Base-by-base conservation (phyloP, 2,329 filamentous ascomycete species). In the Nannizziopsis arthrosporioides region DNA sequence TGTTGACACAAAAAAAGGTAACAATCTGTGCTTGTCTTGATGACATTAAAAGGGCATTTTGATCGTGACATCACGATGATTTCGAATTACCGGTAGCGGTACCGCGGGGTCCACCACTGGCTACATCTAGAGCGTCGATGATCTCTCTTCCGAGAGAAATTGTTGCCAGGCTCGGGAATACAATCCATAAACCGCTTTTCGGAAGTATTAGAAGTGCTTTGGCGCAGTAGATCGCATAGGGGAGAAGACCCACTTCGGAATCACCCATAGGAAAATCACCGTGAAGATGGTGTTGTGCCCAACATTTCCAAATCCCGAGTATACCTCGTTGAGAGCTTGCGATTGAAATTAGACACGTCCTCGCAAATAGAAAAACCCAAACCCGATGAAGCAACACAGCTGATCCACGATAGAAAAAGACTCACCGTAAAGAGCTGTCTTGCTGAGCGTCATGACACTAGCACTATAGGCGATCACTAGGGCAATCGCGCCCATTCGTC, bases 371-470 rank as follows among this genome's bases (percentile, higher is more conserved):
- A 60, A 45, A 19, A 15, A 36, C 14, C 19, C 19, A 42, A 37
- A 12, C 6, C 35, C 4, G 32, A 12, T 4, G 8, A 15, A 18
- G 27, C 12, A 15, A 11, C 17, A 46, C 3, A 37, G 14, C 14
- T 32, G 9, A 32, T 3, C n/a, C 32, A 7, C 22, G 22, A 27
- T 15, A 10, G 12, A 27, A 15, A 18, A 44, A 54, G 37, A 69
- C 73, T 68, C 55, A 80, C 81, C 78, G 56, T 85, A 85, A 5
- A 85, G 61, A 19, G 80, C 57, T 1, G 81, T 84, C 69, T 85
- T 85, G 58, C 75, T 77, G 15, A 83, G 59, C 1, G 82, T 85
- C 72, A 84, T 77, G 1, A 80, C 65, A 4, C 74, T 73, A 15
- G 74, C 72, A 43, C 71, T 71, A 53, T 79, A 82, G 1, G 72